These are phyloP conservation scores for Geosmithia putterillii DNA, from an alignment of 2,329 filamentous ascomycete species.

Conservation along the genomic window DNA sequence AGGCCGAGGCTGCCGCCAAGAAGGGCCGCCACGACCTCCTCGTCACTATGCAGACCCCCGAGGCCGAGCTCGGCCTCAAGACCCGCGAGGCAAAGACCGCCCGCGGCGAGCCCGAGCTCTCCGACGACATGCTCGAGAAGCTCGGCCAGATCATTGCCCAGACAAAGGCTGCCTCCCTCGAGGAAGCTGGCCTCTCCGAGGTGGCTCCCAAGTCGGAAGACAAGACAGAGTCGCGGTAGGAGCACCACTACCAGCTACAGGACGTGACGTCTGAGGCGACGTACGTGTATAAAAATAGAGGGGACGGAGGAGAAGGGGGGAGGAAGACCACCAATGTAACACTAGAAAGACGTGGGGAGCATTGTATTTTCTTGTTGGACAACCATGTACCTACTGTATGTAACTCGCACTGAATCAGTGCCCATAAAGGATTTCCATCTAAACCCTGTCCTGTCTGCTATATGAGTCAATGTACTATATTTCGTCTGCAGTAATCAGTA, in stretches of 20 bases:
- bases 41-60: conserved; percentile 37
- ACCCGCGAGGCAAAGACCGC: conserved; percentile 37
- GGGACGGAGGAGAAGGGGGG: no score
- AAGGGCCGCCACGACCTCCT: conserved; percentile 18
- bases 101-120: conserved; percentile 42
- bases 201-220: conserved; percentile 1
- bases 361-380: no score
- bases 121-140: conserved; percentile 47
- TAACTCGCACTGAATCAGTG: no score
- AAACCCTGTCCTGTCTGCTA: no score
- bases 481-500: no score
- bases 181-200: conserved; percentile 23
- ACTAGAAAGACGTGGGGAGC: no score
- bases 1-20: conserved; percentile 39
- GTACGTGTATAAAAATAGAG: not conserved
- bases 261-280: not conserved
- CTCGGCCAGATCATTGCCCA: conserved; percentile 48
- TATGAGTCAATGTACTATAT: no score
- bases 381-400: no score
- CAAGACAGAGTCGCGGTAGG: not conserved
- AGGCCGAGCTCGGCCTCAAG: conserved; percentile 47
- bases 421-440: no score
- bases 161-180: conserved; percentile 31
- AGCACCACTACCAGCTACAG: not conserved
- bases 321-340: no score